phyloP scores from a whole-genome alignment of 495 filamentous ascomycete species.

The Letharia lupina region DNA sequence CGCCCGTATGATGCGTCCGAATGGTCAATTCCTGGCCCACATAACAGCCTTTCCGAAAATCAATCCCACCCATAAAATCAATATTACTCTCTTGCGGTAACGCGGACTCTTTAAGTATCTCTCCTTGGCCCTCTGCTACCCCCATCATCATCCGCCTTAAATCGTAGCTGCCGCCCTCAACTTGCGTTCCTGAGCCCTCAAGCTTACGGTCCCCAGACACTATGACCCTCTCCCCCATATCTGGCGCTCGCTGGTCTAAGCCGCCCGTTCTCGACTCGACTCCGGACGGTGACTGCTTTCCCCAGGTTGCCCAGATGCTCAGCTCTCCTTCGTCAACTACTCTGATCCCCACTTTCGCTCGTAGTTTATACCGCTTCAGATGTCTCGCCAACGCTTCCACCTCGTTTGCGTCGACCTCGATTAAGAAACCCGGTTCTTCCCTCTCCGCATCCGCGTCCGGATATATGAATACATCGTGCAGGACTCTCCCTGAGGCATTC shows the following conservation, averaged over 20 bases:
- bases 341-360: constrained; percentile 64
- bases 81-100: constrained; percentile 79
- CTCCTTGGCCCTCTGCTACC: constrained; percentile 72
- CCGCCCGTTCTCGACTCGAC: constrained; percentile 34
- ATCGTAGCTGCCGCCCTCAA: constrained; percentile 43
- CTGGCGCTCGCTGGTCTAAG: constrained; percentile 57
- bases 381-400: constrained; percentile 54
- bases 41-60: constrained; percentile 95
- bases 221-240: constrained; percentile 55
- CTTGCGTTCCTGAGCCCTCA: constrained; percentile 21
- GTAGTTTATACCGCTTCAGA: constrained; percentile 73
- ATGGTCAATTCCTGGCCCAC: constrained; percentile 95
- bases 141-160: constrained; percentile 68
- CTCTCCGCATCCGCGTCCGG: constrained; percentile 33
- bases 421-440: constrained; percentile 54
- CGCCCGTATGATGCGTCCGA: constrained; percentile 84
- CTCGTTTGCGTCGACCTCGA: constrained; percentile 71
- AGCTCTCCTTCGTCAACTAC: constrained; percentile 54
- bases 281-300: constrained; percentile 5
- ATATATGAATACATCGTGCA: constrained; percentile 89
- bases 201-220: constrained; percentile 29
- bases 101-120: constrained; percentile 60
- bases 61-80: constrained; percentile 71
- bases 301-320: constrained; percentile 63
- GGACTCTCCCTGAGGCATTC: constrained; percentile 70